These are phyloP conservation scores for Spizellomyces punctatus DNA, from an alignment of 192 early-diverging fungal genomes.

Conservation along the genomic window DNA sequence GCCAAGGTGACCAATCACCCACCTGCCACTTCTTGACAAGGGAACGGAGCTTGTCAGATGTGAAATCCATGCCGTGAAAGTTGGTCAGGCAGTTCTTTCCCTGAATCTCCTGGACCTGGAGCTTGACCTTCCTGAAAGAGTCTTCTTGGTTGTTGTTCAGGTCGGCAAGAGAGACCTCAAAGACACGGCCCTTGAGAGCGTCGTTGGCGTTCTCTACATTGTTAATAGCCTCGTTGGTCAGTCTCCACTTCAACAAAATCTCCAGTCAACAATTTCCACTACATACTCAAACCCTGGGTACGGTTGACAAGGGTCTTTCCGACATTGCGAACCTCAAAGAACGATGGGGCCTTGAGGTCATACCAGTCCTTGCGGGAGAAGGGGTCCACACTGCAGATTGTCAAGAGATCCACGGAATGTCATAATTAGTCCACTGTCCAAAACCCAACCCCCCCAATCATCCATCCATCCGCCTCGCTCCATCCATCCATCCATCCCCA, in stretches of 20 bases:
- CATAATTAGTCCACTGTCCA: slow-evolving; percentile 1
- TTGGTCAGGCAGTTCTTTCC: slow-evolving; percentile 99
- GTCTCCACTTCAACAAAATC: not conserved
- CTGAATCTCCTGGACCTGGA: slow-evolving; percentile 95
- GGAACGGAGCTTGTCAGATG: slow-evolving; percentile 99
- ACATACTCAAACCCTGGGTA: slow-evolving; percentile 96
- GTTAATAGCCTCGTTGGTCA: not conserved
- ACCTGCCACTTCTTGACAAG: slow-evolving; percentile 99
- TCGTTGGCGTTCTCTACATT: slow-evolving; percentile 85
- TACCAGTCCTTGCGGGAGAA: slow-evolving; percentile 99
- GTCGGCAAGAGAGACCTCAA: slow-evolving; percentile 96
- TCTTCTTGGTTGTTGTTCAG: slow-evolving; percentile 88
- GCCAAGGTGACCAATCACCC: not conserved
- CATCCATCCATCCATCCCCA: slow-evolving; percentile 40
- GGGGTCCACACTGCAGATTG: slow-evolving; percentile 82
- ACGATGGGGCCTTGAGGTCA: slow-evolving; percentile 97
- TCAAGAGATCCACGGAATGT: not conserved
- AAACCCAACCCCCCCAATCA: slow-evolving; percentile 1
- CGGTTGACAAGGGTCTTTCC: slow-evolving; percentile 99
- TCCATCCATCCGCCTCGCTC: slow-evolving; percentile 21
- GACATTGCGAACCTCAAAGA: slow-evolving; percentile 91
- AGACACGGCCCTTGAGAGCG: slow-evolving; percentile 92
- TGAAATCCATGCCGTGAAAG: slow-evolving; percentile 99
- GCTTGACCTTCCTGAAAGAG: slow-evolving; percentile 97
- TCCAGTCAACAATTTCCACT: slow-evolving; percentile 16